Evolutionary conservation across 495 filamentous ascomycete species (phyloP), one percentile per base, ranked within the genome.

Genomic region (Hypoxylon cercidicola): DNA sequence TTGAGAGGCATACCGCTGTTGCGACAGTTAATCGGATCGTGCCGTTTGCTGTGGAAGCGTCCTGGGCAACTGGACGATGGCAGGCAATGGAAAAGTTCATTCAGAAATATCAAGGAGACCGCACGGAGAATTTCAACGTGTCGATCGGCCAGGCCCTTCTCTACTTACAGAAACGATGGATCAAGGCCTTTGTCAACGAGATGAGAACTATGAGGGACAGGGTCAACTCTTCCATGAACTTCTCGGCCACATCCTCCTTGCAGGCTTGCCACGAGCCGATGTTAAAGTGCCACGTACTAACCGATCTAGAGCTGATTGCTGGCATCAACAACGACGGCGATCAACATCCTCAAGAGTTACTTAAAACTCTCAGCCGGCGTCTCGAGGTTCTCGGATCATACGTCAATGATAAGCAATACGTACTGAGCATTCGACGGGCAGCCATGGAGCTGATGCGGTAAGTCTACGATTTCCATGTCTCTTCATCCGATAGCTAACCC

Each of bases 61-160:
- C 92, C 3, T 97, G 94, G 93, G 88, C 90, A 18, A 95, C 89
- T 4, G 86, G 89, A 7, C 87, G 88, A 75, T 97, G 93, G 92
- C 78, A 85, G 51, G 88, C 86, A 5, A 74, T 96, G 55, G 82
- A 91, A 58, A 84, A 84, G 47, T 93, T 92, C 72, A 82, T 95
- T 15, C 54, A 61, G 5, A 74, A 78, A 44, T 80, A 82, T 66
- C 70, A 79, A 49, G 76, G 82, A 57, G 73, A 78, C 32, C 77
- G 74, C n/a, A 82, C 84, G 11, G 87, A 86, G 58, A 87, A 93
- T 40, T 97, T 97, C 75, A 93, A 95, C 70, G 81, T 95, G 40
- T 88, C 87, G 1, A 82, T 98, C 72, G 94, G 89, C 1, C 81
- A 83, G 50, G 85, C 91, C 46, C 78, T 97, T 49, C 78, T 90